Percentiles rank a stretch among this genome's conserved stretches.
Conservation (phyloP, 2,329 filamentous ascomycete species). For the Colletotrichum viniferum region DNA sequence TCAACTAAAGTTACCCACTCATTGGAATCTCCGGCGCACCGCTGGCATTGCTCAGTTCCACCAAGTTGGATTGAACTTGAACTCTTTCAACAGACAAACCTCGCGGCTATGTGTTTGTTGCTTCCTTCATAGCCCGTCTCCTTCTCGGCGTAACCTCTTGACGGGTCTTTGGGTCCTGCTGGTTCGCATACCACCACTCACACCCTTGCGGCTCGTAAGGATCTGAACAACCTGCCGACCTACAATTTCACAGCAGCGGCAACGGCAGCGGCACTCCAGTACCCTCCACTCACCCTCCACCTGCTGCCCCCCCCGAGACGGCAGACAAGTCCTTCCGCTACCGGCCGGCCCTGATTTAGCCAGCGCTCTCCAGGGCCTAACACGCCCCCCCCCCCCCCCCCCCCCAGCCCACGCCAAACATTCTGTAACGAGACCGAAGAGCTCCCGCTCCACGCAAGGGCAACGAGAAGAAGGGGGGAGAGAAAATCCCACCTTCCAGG, state of each 20-base stretch:
- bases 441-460: constrained; percentile 22
- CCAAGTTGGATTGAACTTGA: background rate
- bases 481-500: constrained; percentile 15
- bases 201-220: background rate
- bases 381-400: constrained; percentile 14
- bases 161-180: background rate
- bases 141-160: background rate
- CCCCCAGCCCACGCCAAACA: constrained; percentile 18
- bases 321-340: background rate
- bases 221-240: background rate
- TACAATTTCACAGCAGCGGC: background rate
- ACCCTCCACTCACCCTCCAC: background rate
- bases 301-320: background rate
- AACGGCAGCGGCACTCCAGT: background rate
- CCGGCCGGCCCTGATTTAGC: constrained; percentile 10
- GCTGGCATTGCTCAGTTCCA: constrained; percentile 7
- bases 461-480: background rate
- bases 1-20: constrained; percentile 11
- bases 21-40: constrained; percentile 9
- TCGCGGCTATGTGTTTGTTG: constrained; percentile 7
- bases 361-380: constrained; percentile 11
- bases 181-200: background rate
- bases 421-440: constrained; percentile 22
- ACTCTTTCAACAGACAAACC: background rate
- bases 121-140: constrained; percentile 1